A percentile compares a stretch with the other conserved stretches of the same genome.
Conservation (phyloP, 345 rosid genomes). For the Schrenkiella parvula region DNA sequence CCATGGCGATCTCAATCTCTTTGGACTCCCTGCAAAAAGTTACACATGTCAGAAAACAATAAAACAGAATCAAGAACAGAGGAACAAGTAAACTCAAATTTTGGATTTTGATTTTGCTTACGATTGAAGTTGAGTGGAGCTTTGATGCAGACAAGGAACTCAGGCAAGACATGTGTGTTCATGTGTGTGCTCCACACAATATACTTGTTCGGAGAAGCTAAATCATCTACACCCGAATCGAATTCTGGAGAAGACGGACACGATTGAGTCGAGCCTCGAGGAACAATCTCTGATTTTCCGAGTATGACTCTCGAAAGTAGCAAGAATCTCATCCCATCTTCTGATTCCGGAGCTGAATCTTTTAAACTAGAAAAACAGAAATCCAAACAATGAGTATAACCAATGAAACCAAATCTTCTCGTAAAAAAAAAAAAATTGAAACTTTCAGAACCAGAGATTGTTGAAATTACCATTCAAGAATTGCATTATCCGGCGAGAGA, state of each 20-base stretch:
- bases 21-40: slow-evolving; percentile 21
- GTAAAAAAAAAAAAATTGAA: neutral
- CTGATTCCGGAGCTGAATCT: slow-evolving; percentile 38
- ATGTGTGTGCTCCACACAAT: slow-evolving; percentile 66
- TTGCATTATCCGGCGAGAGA: slow-evolving; percentile 55
- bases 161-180: slow-evolving; percentile 73
- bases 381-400: neutral
- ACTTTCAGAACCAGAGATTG: neutral
- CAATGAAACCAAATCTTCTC: neutral
- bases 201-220: slow-evolving; percentile 50
- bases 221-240: slow-evolving; percentile 65
- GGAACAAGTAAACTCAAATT: neutral
- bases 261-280: slow-evolving; percentile 43
- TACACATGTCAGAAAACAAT: neutral
- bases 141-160: slow-evolving; percentile 57
- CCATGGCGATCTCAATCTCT: slow-evolving; percentile 66
- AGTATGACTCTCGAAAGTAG: slow-evolving; percentile 63
- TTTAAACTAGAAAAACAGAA: slow-evolving; percentile 39
- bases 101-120: slow-evolving; percentile 12
- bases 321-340: slow-evolving; percentile 64
- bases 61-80: neutral
- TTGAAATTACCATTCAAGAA: slow-evolving; percentile 52
- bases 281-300: slow-evolving; percentile 67
- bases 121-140: slow-evolving; percentile 46
- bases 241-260: slow-evolving; percentile 63